Percentiles rank a stretch among this genome's conserved stretches.
Conservation (phyloP, 768 basidiomycete species). For the Lactarius akahatsu region DNA sequence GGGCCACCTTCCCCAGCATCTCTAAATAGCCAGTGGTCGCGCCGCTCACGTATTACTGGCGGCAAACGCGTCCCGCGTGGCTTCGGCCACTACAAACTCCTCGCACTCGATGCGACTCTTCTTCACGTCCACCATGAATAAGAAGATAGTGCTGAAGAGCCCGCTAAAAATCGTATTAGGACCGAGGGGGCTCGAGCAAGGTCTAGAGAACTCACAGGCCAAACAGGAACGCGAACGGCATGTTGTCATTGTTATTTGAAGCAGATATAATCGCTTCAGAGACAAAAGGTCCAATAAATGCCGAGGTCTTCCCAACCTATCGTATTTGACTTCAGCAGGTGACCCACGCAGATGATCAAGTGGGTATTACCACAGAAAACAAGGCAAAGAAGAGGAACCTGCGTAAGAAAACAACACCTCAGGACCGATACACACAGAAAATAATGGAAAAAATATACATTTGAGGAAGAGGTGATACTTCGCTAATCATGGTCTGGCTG, state of each 20-base stretch:
- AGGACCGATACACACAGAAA: slow-evolving; percentile 2
- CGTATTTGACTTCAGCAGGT: not conserved
- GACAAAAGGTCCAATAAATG: slow-evolving; percentile 74
- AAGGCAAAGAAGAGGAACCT: slow-evolving; percentile 76
- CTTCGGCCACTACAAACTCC: slow-evolving; percentile 58
- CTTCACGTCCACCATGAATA: slow-evolving; percentile 61
- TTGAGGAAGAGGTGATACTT: slow-evolving; percentile 70
- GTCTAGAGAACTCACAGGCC: slow-evolving; percentile 47
- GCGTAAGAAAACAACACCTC: not conserved
- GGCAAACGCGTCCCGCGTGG: slow-evolving; percentile 40
- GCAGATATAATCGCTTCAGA: slow-evolving; percentile 73
- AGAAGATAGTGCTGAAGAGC: slow-evolving; percentile 52
- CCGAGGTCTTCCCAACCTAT: slow-evolving; percentile 71
- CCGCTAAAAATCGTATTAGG: slow-evolving; percentile 41
- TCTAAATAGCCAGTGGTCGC: not conserved
- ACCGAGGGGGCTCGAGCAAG: not conserved
- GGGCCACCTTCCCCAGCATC: not conserved
- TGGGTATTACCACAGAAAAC: slow-evolving; percentile 56
- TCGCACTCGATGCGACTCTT: slow-evolving; percentile 66
- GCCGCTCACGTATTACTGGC: not conserved
- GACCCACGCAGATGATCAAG: not conserved
- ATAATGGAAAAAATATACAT: slow-evolving; percentile 45
- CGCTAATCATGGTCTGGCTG: slow-evolving; percentile 81
- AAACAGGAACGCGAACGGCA: slow-evolving; percentile 75
- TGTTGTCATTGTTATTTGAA: slow-evolving; percentile 66